phyloP scores from a whole-genome alignment of 495 filamentous ascomycete species.

The Achaetomiella virescens region DNA sequence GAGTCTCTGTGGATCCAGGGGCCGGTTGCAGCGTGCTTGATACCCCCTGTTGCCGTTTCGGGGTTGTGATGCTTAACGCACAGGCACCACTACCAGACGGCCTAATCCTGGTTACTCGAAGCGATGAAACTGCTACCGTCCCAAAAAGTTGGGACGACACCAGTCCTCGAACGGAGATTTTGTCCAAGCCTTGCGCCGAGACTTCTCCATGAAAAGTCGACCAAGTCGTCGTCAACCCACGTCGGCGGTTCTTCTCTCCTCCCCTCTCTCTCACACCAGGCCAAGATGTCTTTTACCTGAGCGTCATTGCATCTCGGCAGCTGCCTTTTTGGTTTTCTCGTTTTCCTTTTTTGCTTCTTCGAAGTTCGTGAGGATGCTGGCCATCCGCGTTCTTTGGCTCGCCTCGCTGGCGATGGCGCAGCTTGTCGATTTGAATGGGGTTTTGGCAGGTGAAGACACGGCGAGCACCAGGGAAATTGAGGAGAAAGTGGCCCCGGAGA shows the following conservation, averaged over 20 bases:
- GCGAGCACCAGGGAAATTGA: background rate
- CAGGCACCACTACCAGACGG: background rate
- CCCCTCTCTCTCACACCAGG: background rate
- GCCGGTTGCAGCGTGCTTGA: background rate
- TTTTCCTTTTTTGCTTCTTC: conserved; percentile 11
- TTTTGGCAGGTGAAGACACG: conserved; percentile 8
- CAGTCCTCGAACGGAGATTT: background rate
- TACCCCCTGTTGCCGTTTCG: conserved; percentile 3
- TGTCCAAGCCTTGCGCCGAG: background rate
- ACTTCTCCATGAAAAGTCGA: background rate
- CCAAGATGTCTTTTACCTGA: conserved; percentile 1
- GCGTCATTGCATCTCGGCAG: conserved; percentile 5
- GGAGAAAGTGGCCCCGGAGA: background rate
- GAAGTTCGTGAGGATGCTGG: conserved; percentile 22
- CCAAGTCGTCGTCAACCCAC: background rate
- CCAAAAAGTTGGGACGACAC: background rate
- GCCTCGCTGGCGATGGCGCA: conserved; percentile 24
- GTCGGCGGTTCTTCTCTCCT: background rate
- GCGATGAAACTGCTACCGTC: conserved; percentile 7
- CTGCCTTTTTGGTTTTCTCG: conserved; percentile 4
- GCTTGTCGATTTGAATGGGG: conserved; percentile 9
- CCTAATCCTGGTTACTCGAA: background rate
- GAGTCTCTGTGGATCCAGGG: conserved; percentile 1
- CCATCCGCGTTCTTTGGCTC: conserved; percentile 26
- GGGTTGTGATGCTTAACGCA: background rate